Conservation (phyloP, 2,329 filamentous ascomycete species). For the Didymella pinodella region DNA sequence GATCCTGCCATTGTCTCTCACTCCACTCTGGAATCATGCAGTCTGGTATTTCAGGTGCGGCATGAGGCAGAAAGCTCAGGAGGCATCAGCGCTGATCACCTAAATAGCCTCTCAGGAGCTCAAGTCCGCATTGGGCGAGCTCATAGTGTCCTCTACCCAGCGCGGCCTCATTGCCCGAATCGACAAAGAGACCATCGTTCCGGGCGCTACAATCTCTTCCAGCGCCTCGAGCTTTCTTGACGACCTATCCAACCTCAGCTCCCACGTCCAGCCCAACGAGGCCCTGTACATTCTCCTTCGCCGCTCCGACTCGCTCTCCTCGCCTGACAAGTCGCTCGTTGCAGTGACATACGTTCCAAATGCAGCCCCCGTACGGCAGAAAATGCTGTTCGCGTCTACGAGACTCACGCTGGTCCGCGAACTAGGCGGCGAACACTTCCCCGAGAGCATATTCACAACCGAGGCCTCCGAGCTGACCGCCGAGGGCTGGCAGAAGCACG, state of each 20-base stretch:
- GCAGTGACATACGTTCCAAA: slow-evolving; percentile 83
- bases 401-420: slow-evolving; percentile 78
- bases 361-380: slow-evolving; percentile 78
- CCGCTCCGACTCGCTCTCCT: slow-evolving; percentile 63
- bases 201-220: slow-evolving; percentile 63
- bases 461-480: slow-evolving; percentile 72
- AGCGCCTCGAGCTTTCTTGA: slow-evolving; percentile 64
- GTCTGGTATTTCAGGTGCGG: slow-evolving; percentile 76
- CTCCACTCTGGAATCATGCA: slow-evolving; percentile 66
- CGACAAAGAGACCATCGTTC: slow-evolving; percentile 69
- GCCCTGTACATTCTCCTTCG: slow-evolving; percentile 80
- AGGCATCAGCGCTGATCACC: slow-evolving; percentile 24
- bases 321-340: slow-evolving; percentile 57
- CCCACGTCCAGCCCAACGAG: slow-evolving; percentile 70
- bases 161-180: slow-evolving; percentile 79
- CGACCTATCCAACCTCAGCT: slow-evolving; percentile 69
- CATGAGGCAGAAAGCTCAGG: neutral
- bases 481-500: slow-evolving; percentile 75
- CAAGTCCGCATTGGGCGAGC: slow-evolving; percentile 72
- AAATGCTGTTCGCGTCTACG: slow-evolving; percentile 85
- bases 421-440: slow-evolving; percentile 79
- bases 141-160: slow-evolving; percentile 68
- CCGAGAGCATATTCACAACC: slow-evolving; percentile 77
- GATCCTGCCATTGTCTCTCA: neutral
- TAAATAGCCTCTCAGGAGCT: slow-evolving; percentile 75